Base-by-base conservation (phyloP, 2,329 filamentous ascomycete genomes). In the Paradendryphiella salina region DNA sequence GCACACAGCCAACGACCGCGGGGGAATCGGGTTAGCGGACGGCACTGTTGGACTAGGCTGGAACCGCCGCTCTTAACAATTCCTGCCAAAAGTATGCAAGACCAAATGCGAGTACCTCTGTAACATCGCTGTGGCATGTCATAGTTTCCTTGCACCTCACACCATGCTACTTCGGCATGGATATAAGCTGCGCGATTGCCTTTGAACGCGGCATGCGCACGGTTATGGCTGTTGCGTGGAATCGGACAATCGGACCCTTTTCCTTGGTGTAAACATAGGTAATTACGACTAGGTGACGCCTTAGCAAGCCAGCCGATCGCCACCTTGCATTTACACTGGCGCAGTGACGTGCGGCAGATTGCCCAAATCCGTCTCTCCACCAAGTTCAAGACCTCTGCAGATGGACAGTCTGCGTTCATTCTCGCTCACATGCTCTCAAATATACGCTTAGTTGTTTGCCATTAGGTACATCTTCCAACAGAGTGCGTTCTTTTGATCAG, bases 11-110 rank as follows among this genome's bases (percentile, higher is more conserved):
- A 63, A 61, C 52, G 43, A 65, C 63, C 60, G 67, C 64, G 67
- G 69, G 68, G 67, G 69, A 68, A 63, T 60, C 64, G 66, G 67
- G 55, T 63, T 57, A 60, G 57, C 49, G 55, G 58, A 57, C 58
- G 57, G 60, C 56, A 62, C 48, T 59, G 44, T 59, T 61, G 56
- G 56, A 63, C 59, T 64, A 63, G 60, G 51, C 64, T 58, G 60
- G 60, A 57, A 63, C 59, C 61, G 67, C 56, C 57, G 54, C 60
- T 60, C 59, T 61, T 42, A 63, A 57, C 60, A 64, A 55, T 59
- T 60, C 52, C 64, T 60, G 56, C 42, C 56, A 40, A 51, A 60
- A 51, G 53, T 46, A 61, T 55, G 50, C 51, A 50, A 57, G 47
- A 40, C 50, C 52, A 50, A 56, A 59, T 47, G 56, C 57, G 58